Evolutionary conservation across 1,284 basidiomycete genomes (phyloP), one percentile per base, ranked within the genome.

Genomic region (Trichosporon coremiiforme): DNA sequence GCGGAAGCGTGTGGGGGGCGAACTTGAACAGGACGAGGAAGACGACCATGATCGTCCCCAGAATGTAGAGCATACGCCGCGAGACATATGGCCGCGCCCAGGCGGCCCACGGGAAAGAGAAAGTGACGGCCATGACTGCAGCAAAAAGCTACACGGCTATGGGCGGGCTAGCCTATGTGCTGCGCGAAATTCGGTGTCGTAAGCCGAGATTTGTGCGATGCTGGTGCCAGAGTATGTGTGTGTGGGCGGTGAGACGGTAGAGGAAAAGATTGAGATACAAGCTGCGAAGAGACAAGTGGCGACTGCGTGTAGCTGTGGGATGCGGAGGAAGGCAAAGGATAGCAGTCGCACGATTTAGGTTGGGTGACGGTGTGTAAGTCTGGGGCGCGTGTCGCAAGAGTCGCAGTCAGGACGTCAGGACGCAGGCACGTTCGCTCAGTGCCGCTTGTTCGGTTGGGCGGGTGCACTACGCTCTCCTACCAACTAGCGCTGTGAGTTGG

Each of bases 11-110:
- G 1, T 74, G 60, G 6, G 81, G 79, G 1, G 79, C 77, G 38
- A 82, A 79, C 4, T 77, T 78, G 73, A 79, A 78, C 7, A 82
- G 74, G 57, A 82, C 70, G 67, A 82, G 71, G 68, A 82, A 60
- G 70, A 81, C 66, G 38, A 74, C 70, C 7, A 70, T 36, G 55
- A 75, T 64, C 29, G 74, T 75, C 33, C 77, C 70, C n/a, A 74
- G 70, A 25, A 82, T 75, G 25, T 64, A 50, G 31, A 70, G 38
- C 31, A 47, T n/a, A 22, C 69, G 66, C 12, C 66, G 69, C 22
- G 66, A 65, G 31, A 57, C 22, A 4, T 55, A 57, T n/a, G 57
- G 57, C 31, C 57, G 29, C 31, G 57, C 57, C 57, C 57, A 60
- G 57, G 57, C 25, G 57, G 57, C 57, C 15, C 29, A 31, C 15